phyloP scores from a whole-genome alignment of 192 early-diverging fungal genomes.

The Gigaspora rosea region DNA sequence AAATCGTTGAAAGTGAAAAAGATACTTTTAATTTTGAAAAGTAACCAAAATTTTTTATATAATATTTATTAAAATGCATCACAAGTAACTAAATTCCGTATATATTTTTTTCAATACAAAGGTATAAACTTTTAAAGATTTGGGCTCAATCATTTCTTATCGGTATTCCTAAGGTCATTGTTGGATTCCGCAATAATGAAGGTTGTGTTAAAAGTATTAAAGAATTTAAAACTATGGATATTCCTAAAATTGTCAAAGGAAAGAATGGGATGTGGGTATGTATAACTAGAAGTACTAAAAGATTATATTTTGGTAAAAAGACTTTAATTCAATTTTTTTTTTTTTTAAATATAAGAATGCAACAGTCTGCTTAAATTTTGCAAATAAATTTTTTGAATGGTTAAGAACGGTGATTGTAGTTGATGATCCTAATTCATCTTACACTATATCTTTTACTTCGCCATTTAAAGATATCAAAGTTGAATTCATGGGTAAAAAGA shows the following conservation, averaged over 20 bases:
- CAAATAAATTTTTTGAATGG: conserved; percentile 62
- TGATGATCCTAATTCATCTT: conserved; percentile 50
- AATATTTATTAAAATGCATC: neutral
- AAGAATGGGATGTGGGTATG: conserved; percentile 71
- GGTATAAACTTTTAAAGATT: conserved; percentile 84
- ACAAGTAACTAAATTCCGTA: neutral
- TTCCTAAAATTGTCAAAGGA: conserved; percentile 76
- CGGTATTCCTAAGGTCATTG: conserved; percentile 79
- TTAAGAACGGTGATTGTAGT: conserved; percentile 38
- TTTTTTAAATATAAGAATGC: conserved; percentile 51
- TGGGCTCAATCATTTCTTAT: conserved; percentile 95
- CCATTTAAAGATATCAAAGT: conserved; percentile 51
- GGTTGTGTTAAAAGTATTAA: conserved; percentile 60
- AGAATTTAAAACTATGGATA: conserved; percentile 73
- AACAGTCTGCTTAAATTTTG: conserved; percentile 85
- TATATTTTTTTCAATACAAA: conserved; percentile 31
- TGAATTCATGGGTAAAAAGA: conserved; percentile 21
- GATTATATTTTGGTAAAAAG: neutral
- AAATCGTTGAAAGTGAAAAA: conserved; percentile 51
- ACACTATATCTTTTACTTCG: conserved; percentile 45
- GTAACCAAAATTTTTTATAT: conserved; percentile 38
- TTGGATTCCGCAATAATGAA: conserved; percentile 82
- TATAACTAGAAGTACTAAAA: neutral
- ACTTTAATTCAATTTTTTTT: neutral
- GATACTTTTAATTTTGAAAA: conserved; percentile 63